These are phyloP conservation scores for Chaetomium tenue DNA, from an alignment of 495 filamentous ascomycete species.

Conservation along the genomic window DNA sequence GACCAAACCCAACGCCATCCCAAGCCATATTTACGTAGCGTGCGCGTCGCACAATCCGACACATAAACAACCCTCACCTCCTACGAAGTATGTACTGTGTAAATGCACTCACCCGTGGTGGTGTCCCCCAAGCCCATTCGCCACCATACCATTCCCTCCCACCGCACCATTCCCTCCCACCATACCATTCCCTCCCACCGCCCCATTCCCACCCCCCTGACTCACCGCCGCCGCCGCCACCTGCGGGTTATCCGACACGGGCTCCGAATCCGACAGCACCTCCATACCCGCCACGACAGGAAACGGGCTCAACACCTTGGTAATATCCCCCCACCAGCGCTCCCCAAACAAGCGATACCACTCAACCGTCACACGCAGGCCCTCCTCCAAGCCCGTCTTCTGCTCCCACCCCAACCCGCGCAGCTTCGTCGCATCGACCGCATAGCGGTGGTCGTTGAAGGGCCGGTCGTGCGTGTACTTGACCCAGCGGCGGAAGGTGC, in stretches of 20 bases:
- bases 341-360: slow-evolving; percentile 66
- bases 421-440: slow-evolving; percentile 65
- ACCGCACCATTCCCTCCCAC: neutral
- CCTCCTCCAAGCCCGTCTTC: slow-evolving; percentile 58
- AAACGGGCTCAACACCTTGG: slow-evolving; percentile 58
- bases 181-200: neutral
- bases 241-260: slow-evolving; percentile 47
- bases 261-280: slow-evolving; percentile 51
- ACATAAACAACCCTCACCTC: neutral
- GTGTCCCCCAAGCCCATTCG: neutral
- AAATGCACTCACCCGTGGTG: neutral
- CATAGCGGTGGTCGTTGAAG: slow-evolving; percentile 71
- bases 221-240: neutral
- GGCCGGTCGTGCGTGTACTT: slow-evolving; percentile 67
- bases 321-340: slow-evolving; percentile 74
- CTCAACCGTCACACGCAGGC: slow-evolving; percentile 62
- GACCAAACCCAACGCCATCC: neutral
- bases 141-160: neutral
- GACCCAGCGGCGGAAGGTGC: slow-evolving; percentile 55
- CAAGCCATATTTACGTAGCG: neutral
- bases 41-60: neutral
- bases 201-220: neutral
- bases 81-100: neutral
- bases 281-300: slow-evolving; percentile 53
- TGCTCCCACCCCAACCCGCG: slow-evolving; percentile 64